Conservation (phyloP, 306 rosid species). For the Gastrolobium villosum region DNA sequence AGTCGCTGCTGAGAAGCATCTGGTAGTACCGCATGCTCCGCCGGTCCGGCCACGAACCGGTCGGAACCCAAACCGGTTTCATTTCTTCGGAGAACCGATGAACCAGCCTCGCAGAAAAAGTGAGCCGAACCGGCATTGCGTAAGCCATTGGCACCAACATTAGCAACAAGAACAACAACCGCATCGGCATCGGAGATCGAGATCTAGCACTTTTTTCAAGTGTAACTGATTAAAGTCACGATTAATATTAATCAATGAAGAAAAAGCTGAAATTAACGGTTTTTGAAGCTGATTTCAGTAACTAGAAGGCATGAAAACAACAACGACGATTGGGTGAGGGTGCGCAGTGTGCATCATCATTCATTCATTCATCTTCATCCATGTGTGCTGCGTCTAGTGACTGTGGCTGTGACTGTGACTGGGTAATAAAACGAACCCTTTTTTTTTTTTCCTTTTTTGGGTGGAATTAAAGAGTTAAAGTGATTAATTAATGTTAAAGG, state of each 20-base stretch:
- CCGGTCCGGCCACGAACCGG: constrained; percentile 59
- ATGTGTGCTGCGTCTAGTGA: constrained; percentile 1
- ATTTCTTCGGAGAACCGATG: constrained; percentile 85
- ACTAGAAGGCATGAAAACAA: background rate
- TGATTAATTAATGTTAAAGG: background rate
- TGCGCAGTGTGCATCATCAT: constrained; percentile 48
- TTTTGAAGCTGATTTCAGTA: background rate
- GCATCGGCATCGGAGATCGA: constrained; percentile 46
- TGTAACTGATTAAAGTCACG: background rate
- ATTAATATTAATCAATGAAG: constrained; percentile 39
- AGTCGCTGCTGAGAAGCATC: constrained; percentile 67
- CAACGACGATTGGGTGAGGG: constrained; percentile 15
- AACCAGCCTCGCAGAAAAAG: constrained; percentile 63
- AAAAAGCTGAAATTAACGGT: background rate
- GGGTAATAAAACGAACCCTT: constrained; percentile 39
- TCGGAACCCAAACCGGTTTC: constrained; percentile 52
- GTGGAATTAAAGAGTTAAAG: constrained; percentile 3
- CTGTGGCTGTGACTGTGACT: background rate
- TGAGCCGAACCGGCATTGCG: constrained; percentile 51
- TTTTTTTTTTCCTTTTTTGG: background rate
- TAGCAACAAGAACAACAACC: constrained; percentile 45
- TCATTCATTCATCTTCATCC: background rate
- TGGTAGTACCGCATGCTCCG: constrained; percentile 60
- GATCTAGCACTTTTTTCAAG: constrained; percentile 48
- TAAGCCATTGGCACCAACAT: constrained; percentile 19